Base-by-base conservation (phyloP, 257 asterid genomes). In the Solanum tacnaense region DNA sequence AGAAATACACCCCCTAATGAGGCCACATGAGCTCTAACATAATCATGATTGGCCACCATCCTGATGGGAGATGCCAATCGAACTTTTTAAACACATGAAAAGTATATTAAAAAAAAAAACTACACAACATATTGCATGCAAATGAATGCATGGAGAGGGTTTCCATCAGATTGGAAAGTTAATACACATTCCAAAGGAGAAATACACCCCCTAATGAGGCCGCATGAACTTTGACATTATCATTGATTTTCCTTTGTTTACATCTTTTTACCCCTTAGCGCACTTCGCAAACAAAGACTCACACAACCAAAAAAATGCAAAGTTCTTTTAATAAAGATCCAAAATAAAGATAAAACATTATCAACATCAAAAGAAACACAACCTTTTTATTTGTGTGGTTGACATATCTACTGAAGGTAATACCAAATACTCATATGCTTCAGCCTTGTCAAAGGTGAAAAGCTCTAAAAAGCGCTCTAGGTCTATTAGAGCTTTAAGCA, bases 1-100 rank as follows among this genome's bases (percentile, higher is more conserved):
- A 46, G 34, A 81, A 44, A 27, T 16, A 81, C 38, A 46, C 39
- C 68, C 83, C 41, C 18, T 27, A 81, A 46, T 10, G 41, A 81
- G 29, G 39, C 85, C 20, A 36, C 65, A 79, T 79, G 68, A 46
- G 4, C 39, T 79, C 31, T 79, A 36, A 46, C 39, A 79, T 46
- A 79, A 79, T 18, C 85, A 49, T 49, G 23, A 49, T 16, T 49
- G 21, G 9, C 96, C 93, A 87, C 96, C 94, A 91, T 93, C 98
- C 98, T 96, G 92, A 85, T 87, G 79, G 84, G 78, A 68, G 21
- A 31, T 68, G 88, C 49, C 67, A 81, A 86, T 79, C 18, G 23
- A 84, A 89, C 16, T 83, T 44, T 39, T 79, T 27, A 81, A 46
- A 27, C 67, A 27, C 16, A 18, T 1, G 8, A 70, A 70, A 49